Conservation (phyloP, 306 rosid species). For the Echinosophora koreensis region DNA sequence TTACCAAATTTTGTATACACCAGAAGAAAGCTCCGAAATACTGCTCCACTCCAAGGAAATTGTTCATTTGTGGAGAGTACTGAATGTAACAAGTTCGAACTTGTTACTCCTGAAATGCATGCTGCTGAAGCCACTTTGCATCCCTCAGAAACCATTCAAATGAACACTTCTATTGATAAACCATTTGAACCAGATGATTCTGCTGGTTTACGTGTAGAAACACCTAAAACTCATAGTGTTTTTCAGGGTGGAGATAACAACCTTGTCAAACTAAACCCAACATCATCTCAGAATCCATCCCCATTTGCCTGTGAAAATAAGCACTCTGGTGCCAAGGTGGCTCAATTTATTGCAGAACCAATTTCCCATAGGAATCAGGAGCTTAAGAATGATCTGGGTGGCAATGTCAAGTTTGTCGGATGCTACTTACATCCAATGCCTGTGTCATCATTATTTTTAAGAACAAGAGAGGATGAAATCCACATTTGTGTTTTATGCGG, state of each 20-base stretch:
- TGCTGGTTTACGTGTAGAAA: conserved; percentile 51
- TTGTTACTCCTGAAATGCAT: conserved; percentile 45
- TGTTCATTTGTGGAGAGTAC: conserved; percentile 49
- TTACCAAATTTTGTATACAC: conserved; percentile 59
- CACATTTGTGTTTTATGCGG: conserved; percentile 75
- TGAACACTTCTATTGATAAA: conserved; percentile 50
- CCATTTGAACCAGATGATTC: conserved; percentile 47
- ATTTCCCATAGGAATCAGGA: conserved; percentile 50
- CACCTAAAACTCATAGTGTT: conserved; percentile 48
- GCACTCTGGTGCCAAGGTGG: conserved; percentile 49
- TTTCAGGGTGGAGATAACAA: conserved; percentile 52
- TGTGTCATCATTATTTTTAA: conserved; percentile 66
- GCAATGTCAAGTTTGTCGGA: conserved; percentile 70
- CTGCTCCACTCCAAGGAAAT: conserved; percentile 46
- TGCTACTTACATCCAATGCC: conserved; percentile 80
- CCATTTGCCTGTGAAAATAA: conserved; percentile 42
- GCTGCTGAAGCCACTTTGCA: conserved; percentile 46
- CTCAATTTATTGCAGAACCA: conserved; percentile 48
- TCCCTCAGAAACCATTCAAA: conserved; percentile 50
- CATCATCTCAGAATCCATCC: conserved; percentile 49
- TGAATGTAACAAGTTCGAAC: conserved; percentile 47
- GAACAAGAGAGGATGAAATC: conserved; percentile 61
- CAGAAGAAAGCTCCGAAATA: conserved; percentile 57
- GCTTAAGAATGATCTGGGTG: conserved; percentile 50
- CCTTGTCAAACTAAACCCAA: conserved; percentile 36